phyloP scores from a whole-genome alignment of 1,139 yeast species.

The Blastobotrys malaysiensis region DNA sequence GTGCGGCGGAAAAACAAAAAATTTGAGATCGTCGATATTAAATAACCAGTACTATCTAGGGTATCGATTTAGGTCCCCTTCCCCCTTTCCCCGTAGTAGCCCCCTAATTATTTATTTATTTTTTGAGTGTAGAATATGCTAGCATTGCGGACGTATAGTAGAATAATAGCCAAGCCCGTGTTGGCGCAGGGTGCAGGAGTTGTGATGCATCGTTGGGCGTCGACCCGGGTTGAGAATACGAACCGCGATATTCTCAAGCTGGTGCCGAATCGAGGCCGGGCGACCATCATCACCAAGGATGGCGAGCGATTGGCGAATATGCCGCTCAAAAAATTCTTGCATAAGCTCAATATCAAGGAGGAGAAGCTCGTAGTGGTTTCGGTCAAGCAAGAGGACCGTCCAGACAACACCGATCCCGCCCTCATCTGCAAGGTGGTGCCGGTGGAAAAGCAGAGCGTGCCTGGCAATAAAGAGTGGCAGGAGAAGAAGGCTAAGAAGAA shows the following conservation, averaged over 20 bases:
- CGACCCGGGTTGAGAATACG: constrained; percentile 8
- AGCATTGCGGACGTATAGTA: neutral
- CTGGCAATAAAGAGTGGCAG: constrained; percentile 13
- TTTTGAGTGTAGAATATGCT: neutral
- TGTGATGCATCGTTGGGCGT: neutral
- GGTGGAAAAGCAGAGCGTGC: constrained; percentile 5
- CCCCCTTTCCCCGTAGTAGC: no score
- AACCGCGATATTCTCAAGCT: constrained; percentile 20
- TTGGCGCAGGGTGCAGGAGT: neutral
- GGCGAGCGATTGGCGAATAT: constrained; percentile 19
- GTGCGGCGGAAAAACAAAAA: neutral
- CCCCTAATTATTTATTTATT: no score
- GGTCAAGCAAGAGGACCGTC: constrained; percentile 10
- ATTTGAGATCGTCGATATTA: neutral
- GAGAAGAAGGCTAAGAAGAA: constrained; percentile 18
- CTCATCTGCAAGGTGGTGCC: constrained; percentile 24
- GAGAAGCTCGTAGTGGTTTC: constrained; percentile 22
- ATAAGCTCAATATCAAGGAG: constrained; percentile 12
- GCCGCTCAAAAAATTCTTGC: constrained; percentile 14
- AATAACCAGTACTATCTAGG: no score
- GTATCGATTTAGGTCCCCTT: no score
- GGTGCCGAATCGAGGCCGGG: constrained; percentile 24
- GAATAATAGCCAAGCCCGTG: neutral
- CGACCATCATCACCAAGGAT: constrained; percentile 20
- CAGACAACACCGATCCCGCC: constrained; percentile 17